Evolutionary conservation across 2,329 filamentous ascomycete species (phyloP).

Genomic region (Helotiales sp.): DNA sequence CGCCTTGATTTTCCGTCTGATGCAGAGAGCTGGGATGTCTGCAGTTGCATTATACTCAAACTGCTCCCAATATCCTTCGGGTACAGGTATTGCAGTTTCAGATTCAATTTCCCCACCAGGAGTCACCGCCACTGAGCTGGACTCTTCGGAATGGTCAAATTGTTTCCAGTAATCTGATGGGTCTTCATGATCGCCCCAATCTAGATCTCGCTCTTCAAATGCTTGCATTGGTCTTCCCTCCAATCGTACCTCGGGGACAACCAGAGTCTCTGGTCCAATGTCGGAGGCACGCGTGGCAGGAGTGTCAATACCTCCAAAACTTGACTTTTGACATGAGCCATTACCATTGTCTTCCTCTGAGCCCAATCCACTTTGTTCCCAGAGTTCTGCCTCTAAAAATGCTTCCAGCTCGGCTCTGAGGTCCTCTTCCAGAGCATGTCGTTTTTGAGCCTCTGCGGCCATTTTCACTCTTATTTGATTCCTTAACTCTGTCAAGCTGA

Average conservation of each 20-base stretch:
- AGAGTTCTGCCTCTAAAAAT: neutral
- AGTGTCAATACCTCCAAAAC: neutral
- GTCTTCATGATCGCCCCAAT: neutral
- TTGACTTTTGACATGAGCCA: too few relatives aligned
- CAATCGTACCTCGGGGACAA: neutral
- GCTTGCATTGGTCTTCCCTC: neutral
- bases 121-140: neutral
- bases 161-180: neutral
- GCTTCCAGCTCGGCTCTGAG: neutral
- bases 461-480: neutral
- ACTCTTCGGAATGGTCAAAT: neutral
- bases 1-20: neutral
- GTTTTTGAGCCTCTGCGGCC: neutral
- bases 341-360: neutral
- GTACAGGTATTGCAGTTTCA: neutral
- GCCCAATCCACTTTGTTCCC: neutral
- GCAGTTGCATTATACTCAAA: neutral
- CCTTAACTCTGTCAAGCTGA: neutral
- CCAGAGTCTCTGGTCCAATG: neutral
- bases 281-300: neutral
- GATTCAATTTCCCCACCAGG: neutral
- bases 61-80: neutral
- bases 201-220: neutral
- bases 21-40: neutral
- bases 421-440: neutral